Conservation (phyloP, 192 early-diverging fungal genomes). For the Entomortierella parvispora region DNA sequence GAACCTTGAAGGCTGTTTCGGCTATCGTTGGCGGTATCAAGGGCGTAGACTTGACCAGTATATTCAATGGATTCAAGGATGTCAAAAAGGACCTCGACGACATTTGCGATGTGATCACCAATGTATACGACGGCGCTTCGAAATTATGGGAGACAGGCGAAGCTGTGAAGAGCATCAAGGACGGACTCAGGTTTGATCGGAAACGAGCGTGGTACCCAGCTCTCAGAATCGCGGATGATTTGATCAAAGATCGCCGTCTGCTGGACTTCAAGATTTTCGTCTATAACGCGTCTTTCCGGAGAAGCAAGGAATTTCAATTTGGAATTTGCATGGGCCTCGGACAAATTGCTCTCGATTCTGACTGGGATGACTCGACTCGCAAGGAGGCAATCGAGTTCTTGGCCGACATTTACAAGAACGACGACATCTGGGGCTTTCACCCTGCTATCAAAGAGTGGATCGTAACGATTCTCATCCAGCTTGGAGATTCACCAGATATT, state of each 20-base stretch:
- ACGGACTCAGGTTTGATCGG: not conserved
- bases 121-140: not conserved
- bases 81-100: too few species aligned
- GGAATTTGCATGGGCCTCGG: not conserved
- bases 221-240: not conserved
- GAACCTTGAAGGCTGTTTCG: not conserved
- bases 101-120: not conserved
- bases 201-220: conserved; percentile 9
- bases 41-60: too few species aligned
- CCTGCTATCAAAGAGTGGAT: not conserved
- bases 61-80: too few species aligned
- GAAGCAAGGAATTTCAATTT: not conserved
- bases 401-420: conserved; percentile 5
- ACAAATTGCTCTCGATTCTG: not conserved
- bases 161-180: not conserved
- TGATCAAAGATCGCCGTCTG: not conserved
- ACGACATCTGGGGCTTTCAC: not conserved
- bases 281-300: conserved; percentile 1
- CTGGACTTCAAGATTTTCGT: conserved; percentile 2
- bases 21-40: not conserved
- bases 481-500: too few species aligned
- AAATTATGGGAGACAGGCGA: not conserved
- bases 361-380: conserved; percentile 1
- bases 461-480: not conserved
- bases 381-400: not conserved